These are phyloP conservation scores for Gossypium mustelinum DNA, from an alignment of 345 rosid species.

Conservation along the genomic window DNA sequence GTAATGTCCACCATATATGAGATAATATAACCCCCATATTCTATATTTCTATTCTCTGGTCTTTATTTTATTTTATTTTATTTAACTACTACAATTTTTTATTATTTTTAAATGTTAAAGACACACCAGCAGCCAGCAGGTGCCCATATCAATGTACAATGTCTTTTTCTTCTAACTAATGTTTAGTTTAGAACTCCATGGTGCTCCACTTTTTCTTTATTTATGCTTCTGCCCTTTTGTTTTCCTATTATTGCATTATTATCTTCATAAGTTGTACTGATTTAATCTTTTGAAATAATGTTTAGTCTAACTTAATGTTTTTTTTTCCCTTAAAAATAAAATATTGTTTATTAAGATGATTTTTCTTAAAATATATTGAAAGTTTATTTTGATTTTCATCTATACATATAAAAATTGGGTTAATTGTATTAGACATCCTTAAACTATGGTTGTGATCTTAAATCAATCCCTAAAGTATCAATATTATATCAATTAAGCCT, in stretches of 20 bases:
- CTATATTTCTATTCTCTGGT: conserved; percentile 23
- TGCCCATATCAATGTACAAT: conserved; percentile 37
- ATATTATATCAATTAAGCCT: too few species aligned
- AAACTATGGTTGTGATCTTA: too few species aligned
- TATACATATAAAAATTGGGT: too few species aligned
- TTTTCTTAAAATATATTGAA: too few species aligned
- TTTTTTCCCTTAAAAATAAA: too few species aligned
- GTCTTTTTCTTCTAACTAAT: conserved; percentile 35
- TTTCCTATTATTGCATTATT: not conserved
- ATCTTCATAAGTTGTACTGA: not conserved
- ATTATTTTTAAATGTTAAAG: conserved; percentile 21
- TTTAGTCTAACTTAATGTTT: not conserved
- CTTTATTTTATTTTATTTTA: not conserved
- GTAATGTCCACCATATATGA: conserved; percentile 54
- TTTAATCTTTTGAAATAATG: too few species aligned
- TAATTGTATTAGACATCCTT: too few species aligned
- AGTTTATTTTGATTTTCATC: too few species aligned
- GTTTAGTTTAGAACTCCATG: not conserved
- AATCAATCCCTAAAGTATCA: too few species aligned
- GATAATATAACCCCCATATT: conserved; percentile 9
- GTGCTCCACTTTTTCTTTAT: conserved; percentile 8
- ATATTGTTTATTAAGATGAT: too few species aligned
- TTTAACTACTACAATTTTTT: too few species aligned
- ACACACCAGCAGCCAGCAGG: conserved; percentile 31
- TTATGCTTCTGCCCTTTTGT: not conserved